phyloP scores from a whole-genome alignment of 306 rosid genomes.

The Prosopis cineraria region DNA sequence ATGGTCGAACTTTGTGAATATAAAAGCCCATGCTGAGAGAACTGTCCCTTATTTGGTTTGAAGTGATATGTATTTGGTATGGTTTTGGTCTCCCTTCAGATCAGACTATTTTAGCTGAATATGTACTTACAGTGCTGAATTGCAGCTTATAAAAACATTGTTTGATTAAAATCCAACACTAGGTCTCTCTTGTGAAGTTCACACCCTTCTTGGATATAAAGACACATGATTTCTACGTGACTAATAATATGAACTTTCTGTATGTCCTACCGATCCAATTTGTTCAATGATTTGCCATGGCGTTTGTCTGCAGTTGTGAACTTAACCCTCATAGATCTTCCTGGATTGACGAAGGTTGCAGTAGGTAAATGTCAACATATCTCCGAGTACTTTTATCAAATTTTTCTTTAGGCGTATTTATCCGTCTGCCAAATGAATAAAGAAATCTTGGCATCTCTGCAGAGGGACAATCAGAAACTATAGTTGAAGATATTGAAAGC shows the following conservation, averaged over 20 bases:
- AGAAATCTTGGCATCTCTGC: conserved; percentile 39
- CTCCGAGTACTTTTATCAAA: conserved; percentile 1
- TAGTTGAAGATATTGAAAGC: conserved; percentile 96
- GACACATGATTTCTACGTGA: not conserved
- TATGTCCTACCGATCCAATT: conserved; percentile 23
- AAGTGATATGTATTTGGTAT: not conserved
- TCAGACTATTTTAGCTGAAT: not conserved
- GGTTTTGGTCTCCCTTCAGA: not conserved
- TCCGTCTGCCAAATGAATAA: conserved; percentile 25
- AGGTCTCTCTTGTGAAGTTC: not conserved
- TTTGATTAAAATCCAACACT: conserved; percentile 8
- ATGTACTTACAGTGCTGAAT: conserved; percentile 10
- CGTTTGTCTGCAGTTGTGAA: conserved; percentile 84
- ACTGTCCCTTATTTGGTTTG: not conserved
- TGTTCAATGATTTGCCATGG: conserved; percentile 33
- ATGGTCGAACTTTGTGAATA: not conserved
- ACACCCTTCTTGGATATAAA: not conserved
- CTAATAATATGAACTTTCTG: conserved; percentile 10
- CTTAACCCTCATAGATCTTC: conserved; percentile 96
- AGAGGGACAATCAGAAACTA: conserved; percentile 93
- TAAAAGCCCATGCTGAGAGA: too few relatives aligned
- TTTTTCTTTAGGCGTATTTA: conserved; percentile 1
- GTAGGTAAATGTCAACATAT: conserved; percentile 65
- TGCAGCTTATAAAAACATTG: conserved; percentile 7
- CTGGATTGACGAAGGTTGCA: conserved; percentile 99